Percentiles rank a stretch among this genome's conserved stretches.
Conservation (phyloP, 2,329 filamentous ascomycete species). For the Myotisia sp. region DNA sequence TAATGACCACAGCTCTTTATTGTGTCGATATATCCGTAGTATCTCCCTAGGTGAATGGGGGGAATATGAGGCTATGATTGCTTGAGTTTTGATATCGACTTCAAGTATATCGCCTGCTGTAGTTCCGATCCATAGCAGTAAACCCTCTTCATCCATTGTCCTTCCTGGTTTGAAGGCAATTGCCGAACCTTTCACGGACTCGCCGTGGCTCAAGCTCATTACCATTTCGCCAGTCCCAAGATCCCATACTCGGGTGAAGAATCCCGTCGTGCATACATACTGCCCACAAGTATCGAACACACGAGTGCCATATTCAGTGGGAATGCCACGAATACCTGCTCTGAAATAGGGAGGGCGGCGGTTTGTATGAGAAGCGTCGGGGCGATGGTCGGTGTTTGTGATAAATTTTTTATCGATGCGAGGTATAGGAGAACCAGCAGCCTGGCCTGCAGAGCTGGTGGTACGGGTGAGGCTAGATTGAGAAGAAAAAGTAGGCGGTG, state of each 20-base stretch:
- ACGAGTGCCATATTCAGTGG: conserved; percentile 73
- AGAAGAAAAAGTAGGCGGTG: background rate
- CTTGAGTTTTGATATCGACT: conserved; percentile 63
- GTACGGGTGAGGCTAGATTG: no score
- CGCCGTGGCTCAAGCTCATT: conserved; percentile 68
- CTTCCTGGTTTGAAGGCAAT: conserved; percentile 72
- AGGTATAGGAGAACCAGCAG: no score
- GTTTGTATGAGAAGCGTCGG: conserved; percentile 72
- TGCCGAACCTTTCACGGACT: conserved; percentile 68
- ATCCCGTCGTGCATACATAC: conserved; percentile 72
- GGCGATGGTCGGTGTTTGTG: conserved; percentile 43
- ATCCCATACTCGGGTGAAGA: conserved; percentile 79
- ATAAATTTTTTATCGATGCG: conserved; percentile 37
- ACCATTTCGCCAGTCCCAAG: conserved; percentile 65
- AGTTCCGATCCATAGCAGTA: conserved; percentile 76
- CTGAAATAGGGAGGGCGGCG: conserved; percentile 65
- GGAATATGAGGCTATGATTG: conserved; percentile 52
- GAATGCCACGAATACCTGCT: conserved; percentile 58
- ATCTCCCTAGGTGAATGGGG: conserved; percentile 70
- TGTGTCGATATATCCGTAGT: conserved; percentile 70
- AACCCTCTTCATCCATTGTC: conserved; percentile 66
- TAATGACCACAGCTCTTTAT: conserved; percentile 82
- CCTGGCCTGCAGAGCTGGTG: no score
- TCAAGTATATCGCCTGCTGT: conserved; percentile 80
- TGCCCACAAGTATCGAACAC: conserved; percentile 80